These are phyloP conservation scores for Diphasiastrum complanatum DNA, from an alignment of 83 land plant genomes.

Conservation along the genomic window DNA sequence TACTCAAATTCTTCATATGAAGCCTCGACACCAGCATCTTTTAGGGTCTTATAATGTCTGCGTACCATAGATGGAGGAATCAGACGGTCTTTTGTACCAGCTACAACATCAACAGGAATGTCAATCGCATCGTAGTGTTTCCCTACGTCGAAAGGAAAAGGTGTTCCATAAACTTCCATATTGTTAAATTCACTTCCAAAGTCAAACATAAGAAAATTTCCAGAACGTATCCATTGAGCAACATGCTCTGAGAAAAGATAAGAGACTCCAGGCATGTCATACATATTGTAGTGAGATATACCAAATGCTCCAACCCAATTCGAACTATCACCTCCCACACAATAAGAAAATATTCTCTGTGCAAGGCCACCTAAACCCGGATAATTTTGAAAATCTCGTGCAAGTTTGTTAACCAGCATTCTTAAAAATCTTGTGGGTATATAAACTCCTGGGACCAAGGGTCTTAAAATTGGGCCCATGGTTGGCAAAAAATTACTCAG, in stretches of 20 bases:
- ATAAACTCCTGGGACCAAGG: conserved; percentile 72
- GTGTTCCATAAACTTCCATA: conserved; percentile 60
- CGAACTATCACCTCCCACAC: conserved; percentile 90
- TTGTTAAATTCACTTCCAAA: conserved; percentile 67
- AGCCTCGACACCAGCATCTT: conserved; percentile 48
- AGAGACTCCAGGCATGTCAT: conserved; percentile 96
- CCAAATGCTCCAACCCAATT: conserved; percentile 95
- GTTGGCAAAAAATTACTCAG: conserved; percentile 38
- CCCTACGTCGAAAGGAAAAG: conserved; percentile 71
- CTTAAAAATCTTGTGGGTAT: conserved; percentile 87
- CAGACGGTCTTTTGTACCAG: conserved; percentile 68
- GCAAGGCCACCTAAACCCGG: conserved; percentile 95
- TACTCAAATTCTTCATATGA: conserved; percentile 90
- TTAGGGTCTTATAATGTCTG: conserved; percentile 71
- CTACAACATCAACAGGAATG: conserved; percentile 85
- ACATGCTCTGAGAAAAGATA: conserved; percentile 62
- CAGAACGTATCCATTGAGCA: conserved; percentile 68
- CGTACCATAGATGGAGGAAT: conserved; percentile 77
- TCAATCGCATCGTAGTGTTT: conserved; percentile 62
- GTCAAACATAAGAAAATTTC: conserved; percentile 75
- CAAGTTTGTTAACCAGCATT: conserved; percentile 85
- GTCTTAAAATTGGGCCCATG: conserved; percentile 61
- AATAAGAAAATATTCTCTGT: conserved; percentile 70
- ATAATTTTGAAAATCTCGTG: conserved; percentile 85
- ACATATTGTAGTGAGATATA: conserved; percentile 84